These are phyloP conservation scores for Blastobotrys persicus DNA, from an alignment of 1,139 yeast genomes.

Conservation along the genomic window DNA sequence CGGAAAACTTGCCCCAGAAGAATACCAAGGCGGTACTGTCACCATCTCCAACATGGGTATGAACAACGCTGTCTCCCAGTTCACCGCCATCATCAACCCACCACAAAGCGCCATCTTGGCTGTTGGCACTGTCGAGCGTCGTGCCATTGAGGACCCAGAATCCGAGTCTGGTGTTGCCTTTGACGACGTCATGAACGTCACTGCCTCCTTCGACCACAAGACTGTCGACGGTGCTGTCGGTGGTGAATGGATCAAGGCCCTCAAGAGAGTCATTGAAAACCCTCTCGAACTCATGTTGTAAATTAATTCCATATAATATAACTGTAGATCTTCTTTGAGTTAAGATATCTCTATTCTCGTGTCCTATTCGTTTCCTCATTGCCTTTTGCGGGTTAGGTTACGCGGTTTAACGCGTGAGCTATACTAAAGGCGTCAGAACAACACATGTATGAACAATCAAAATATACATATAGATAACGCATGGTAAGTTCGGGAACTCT, in stretches of 20 bases:
- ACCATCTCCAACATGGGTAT: conserved; percentile 98
- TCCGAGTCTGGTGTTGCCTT: conserved; percentile 90
- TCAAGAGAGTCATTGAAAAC: conserved; percentile 88
- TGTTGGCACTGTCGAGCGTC: conserved; percentile 87
- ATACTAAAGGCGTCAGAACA: background rate
- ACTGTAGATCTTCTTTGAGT: background rate
- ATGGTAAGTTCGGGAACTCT: background rate
- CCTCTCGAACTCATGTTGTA: conserved; percentile 91
- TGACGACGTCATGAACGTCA: conserved; percentile 85
- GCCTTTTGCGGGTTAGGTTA: background rate
- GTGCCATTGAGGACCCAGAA: conserved; percentile 88
- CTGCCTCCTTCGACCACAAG: conserved; percentile 98
- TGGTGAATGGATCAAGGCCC: conserved; percentile 92
- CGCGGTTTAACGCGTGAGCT: no score
- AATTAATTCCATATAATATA: conserved; percentile 6
- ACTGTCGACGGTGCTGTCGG: conserved; percentile 97
- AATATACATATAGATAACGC: background rate
- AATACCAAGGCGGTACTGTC: conserved; percentile 98
- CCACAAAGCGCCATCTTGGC: conserved; percentile 96
- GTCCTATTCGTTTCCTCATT: background rate
- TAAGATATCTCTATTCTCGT: conserved; percentile 2
- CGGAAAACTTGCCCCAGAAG: conserved; percentile 89
- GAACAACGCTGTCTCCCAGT: conserved; percentile 89
- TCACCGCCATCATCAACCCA: conserved; percentile 96
- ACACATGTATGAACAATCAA: background rate